phyloP scores from a whole-genome alignment of 495 filamentous ascomycete species.

The Neurospora hispaniola region DNA sequence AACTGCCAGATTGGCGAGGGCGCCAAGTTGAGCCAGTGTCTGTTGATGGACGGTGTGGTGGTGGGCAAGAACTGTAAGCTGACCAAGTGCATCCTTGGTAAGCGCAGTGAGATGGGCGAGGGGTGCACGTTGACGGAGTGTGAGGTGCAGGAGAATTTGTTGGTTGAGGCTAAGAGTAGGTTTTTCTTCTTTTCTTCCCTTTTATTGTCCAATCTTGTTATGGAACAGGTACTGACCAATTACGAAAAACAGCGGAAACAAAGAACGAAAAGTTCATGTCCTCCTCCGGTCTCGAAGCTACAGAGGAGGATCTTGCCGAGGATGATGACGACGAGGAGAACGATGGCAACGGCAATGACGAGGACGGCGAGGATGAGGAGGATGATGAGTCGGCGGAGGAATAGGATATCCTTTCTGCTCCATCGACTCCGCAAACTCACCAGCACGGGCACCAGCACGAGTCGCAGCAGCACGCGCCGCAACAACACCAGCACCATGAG shows the following conservation, averaged over 20 bases:
- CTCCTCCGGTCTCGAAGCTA: conserved; percentile 63
- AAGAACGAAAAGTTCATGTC: conserved; percentile 82
- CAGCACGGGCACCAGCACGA: neutral
- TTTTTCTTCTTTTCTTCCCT: conserved; percentile 26
- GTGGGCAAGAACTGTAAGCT: conserved; percentile 68
- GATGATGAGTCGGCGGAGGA: conserved; percentile 4
- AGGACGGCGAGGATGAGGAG: conserved; percentile 4
- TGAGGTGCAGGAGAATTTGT: conserved; percentile 76
- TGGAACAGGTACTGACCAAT: too few relatives aligned
- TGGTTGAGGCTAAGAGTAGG: conserved; percentile 71
- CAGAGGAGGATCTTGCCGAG: conserved; percentile 40
- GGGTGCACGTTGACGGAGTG: conserved; percentile 71
- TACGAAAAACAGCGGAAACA: conserved; percentile 43
- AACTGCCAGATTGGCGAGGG: conserved; percentile 74
- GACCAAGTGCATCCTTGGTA: conserved; percentile 73
- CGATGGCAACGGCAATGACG: conserved; percentile 6
- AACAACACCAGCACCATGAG: neutral
- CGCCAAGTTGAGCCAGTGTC: conserved; percentile 66
- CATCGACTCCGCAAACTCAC: neutral
- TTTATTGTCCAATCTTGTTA: too few relatives aligned
- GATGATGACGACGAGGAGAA: conserved; percentile 23
- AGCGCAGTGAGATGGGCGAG: conserved; percentile 62
- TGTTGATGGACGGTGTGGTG: conserved; percentile 83
- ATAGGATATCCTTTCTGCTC: neutral
- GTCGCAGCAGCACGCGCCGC: neutral